phyloP scores from a whole-genome alignment of 305 asterid species.

The Fraxinus angustifolia region DNA sequence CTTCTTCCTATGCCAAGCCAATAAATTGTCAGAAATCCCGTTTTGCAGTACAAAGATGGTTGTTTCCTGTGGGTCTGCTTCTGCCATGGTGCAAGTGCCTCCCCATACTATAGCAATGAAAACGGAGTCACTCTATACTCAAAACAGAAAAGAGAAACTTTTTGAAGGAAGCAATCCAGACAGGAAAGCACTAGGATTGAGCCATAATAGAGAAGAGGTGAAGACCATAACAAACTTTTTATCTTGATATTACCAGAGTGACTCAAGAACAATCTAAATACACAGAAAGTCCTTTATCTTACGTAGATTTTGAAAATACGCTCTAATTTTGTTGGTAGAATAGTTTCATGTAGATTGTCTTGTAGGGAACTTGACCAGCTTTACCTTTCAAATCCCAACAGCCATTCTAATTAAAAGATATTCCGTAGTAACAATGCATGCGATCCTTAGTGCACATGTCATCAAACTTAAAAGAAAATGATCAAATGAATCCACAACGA shows the following conservation, averaged over 20 bases:
- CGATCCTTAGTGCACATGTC: background rate
- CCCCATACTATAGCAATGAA: slow-evolving; percentile 80
- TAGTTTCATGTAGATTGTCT: background rate
- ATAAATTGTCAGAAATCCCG: slow-evolving; percentile 75
- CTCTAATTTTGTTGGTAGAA: background rate
- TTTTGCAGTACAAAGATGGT: slow-evolving; percentile 80
- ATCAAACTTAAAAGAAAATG: background rate
- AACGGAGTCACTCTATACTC: slow-evolving; percentile 64
- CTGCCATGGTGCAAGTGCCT: slow-evolving; percentile 85
- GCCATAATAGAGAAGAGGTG: too few relatives aligned
- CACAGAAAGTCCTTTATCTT: background rate
- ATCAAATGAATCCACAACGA: background rate
- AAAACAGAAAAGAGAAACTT: slow-evolving; percentile 61
- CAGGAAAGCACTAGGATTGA: slow-evolving; percentile 56
- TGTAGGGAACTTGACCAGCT: background rate
- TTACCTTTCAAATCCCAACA: background rate
- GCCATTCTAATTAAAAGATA: background rate
- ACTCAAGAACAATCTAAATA: background rate
- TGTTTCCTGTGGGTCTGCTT: slow-evolving; percentile 48
- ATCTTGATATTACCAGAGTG: background rate
- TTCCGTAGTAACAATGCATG: background rate
- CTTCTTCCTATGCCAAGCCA: slow-evolving; percentile 76
- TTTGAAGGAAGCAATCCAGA: slow-evolving; percentile 70
- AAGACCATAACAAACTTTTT: background rate
- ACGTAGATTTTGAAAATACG: background rate